Evolutionary conservation across 2,329 filamentous ascomycete genomes (phyloP), one percentile per base, ranked within the genome.

Genomic region (Trichoderma gracile): DNA sequence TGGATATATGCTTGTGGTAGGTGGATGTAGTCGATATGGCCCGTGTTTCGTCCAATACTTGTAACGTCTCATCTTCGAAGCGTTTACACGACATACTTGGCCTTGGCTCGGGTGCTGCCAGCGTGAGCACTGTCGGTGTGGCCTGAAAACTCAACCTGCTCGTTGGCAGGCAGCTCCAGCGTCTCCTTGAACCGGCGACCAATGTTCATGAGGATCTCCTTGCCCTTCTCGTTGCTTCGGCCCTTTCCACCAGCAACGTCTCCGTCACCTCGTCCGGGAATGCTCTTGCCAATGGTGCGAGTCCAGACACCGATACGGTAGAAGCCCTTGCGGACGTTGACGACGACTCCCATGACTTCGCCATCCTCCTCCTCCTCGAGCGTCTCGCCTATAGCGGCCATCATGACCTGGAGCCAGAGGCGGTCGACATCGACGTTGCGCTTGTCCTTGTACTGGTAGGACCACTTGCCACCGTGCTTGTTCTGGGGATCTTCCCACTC

Each of bases 391-490:
- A 99, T 98, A 63, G 93, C 95, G 38, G 91, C 88, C 72, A 99
- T 89, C 89, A 99, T 97, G 68, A 96, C 91, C 78, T 98, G 92
- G 66, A 99, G 88, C 95, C 95, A 99, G 63, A 97, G 85, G 65
- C 94, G 91, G 76, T 99, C 94, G 77, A 97, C 96, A 72, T 94
- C 91, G 76, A 97, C 86, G 70, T 84, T 87, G 74, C 91, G 89
- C 86, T 97, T 97, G 72, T 97, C 92, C 84, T 96, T 96, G 88
- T 97, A 97, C 74, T 92, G 90, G 82, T 96, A 98, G 27, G 94
- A 93, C 95, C 95, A 99, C 81, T 97, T 97, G 80, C 95, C 95
- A 72, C 95, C 95, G 78, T 98, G 93, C 86, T 98, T 99, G 84
- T 99, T 99, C 82, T 98, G 93, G 27, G 87, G 84, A 77, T 99